Evolutionary conservation across 495 filamentous ascomycete genomes (phyloP).

Genomic region (Tuber microsphaerosporum): DNA sequence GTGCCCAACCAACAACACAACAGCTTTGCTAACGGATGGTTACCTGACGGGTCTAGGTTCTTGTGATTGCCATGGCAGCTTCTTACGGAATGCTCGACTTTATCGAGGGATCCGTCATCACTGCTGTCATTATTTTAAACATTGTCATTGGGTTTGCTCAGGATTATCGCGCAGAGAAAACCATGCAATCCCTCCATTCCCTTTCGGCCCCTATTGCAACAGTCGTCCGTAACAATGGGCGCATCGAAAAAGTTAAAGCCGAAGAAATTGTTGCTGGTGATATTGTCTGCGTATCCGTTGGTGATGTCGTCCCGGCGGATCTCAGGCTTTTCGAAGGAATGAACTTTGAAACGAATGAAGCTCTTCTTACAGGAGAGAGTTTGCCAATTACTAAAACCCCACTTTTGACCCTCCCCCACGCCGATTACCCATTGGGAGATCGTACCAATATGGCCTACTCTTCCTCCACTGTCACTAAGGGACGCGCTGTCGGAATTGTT

Average conservation of each 20-base stretch:
- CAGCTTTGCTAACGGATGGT: constrained; percentile 26
- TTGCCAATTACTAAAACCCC: constrained; percentile 60
- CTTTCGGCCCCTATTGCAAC: constrained; percentile 63
- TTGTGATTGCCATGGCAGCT: constrained; percentile 67
- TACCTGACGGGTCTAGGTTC: constrained; percentile 49
- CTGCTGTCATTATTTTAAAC: constrained; percentile 66
- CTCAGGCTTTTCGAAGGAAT: constrained; percentile 59
- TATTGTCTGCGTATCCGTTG: constrained; percentile 60
- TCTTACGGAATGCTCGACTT: constrained; percentile 68
- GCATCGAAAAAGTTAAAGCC: constrained; percentile 53
- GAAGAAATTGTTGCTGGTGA: constrained; percentile 62
- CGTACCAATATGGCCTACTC: constrained; percentile 65
- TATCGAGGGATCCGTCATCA: constrained; percentile 68
- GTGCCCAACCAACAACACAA: constrained; percentile 7
- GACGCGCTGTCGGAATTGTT: constrained; percentile 62
- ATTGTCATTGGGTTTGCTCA: constrained; percentile 66
- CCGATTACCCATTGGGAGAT: constrained; percentile 52
- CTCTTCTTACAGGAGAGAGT: constrained; percentile 69
- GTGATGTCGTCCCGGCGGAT: constrained; percentile 67
- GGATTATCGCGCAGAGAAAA: constrained; percentile 67
- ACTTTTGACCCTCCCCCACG: constrained; percentile 40
- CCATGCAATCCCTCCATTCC: constrained; percentile 60
- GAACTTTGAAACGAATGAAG: constrained; percentile 68
- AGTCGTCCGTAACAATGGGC: constrained; percentile 55
- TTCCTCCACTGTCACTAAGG: constrained; percentile 64